Conservation (phyloP, 1,284 basidiomycete species). For the Malassezia cuniculi region DNA sequence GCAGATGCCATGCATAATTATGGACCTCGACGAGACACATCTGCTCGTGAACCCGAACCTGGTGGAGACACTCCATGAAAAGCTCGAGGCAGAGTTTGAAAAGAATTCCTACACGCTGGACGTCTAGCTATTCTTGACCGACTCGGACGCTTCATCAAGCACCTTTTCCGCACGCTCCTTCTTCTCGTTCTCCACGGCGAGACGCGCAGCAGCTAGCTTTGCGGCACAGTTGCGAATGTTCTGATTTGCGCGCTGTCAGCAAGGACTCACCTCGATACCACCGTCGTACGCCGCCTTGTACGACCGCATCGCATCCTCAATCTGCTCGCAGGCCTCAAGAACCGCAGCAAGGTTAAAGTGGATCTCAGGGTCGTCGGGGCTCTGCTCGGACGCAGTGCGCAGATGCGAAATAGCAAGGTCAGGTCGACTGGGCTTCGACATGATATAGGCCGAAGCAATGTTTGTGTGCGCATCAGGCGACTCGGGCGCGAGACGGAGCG, state of each 20-base stretch:
- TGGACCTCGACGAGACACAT: conserved; percentile 73
- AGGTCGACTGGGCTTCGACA: conserved; percentile 68
- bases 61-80: conserved; percentile 58
- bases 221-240: conserved; percentile 74
- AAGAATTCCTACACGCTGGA: conserved; percentile 39
- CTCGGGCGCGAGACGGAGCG: conserved; percentile 57
- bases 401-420: conserved; percentile 81
- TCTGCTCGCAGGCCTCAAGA: conserved; percentile 67
- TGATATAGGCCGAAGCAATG: conserved; percentile 83
- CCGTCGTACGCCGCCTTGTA: conserved; percentile 65
- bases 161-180: background rate
- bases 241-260: conserved; percentile 53
- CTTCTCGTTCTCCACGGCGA: conserved; percentile 13
- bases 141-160: background rate
- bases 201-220: conserved; percentile 15
- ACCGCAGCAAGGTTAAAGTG: conserved; percentile 85
- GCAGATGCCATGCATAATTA: conserved; percentile 58
- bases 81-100: conserved; percentile 57
- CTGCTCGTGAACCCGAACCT: conserved; percentile 68
- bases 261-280: conserved; percentile 54
- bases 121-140: conserved; percentile 1
- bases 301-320: conserved; percentile 66
- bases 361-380: conserved; percentile 85
- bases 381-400: conserved; percentile 66
- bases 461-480: conserved; percentile 86